These are phyloP conservation scores for Cordia subcordata DNA, from an alignment of 257 asterid genomes.

Conservation along the genomic window DNA sequence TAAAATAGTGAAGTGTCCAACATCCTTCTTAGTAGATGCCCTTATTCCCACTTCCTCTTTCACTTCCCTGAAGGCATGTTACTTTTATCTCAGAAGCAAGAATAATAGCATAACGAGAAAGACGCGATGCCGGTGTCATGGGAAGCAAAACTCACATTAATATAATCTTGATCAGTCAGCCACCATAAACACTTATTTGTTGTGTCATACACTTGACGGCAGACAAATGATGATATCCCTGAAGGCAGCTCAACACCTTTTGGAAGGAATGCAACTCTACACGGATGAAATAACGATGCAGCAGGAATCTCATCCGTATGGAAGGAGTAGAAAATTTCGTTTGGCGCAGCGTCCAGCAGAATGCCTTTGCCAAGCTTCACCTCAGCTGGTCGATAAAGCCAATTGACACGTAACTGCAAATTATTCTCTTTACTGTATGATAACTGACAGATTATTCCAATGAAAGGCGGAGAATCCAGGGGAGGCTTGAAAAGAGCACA, in stretches of 20 bases:
- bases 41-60: not conserved
- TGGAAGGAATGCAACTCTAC: constrained; percentile 98
- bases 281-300: constrained; percentile 85
- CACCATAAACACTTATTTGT: constrained; percentile 53
- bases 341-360: constrained; percentile 62
- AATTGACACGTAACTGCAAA: constrained; percentile 59
- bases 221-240: constrained; percentile 70
- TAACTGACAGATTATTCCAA: constrained; percentile 64
- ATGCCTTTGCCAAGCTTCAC: constrained; percentile 51
- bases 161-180: constrained; percentile 76
- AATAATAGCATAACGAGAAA: not conserved
- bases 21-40: not conserved
- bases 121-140: not conserved
- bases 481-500: constrained; percentile 77
- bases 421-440: constrained; percentile 26
- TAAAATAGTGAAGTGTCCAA: not conserved
- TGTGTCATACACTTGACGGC: constrained; percentile 76
- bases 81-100: not conserved
- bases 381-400: constrained; percentile 88
- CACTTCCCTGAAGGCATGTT: not conserved
- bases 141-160: constrained; percentile 54
- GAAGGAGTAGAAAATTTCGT: constrained; percentile 84
- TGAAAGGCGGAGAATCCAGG: constrained; percentile 63
- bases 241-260: constrained; percentile 71
- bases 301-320: constrained; percentile 79